These are phyloP conservation scores for Agaricales sp. DNA, from an alignment of 1,284 basidiomycete genomes.

Conservation along the genomic window DNA sequence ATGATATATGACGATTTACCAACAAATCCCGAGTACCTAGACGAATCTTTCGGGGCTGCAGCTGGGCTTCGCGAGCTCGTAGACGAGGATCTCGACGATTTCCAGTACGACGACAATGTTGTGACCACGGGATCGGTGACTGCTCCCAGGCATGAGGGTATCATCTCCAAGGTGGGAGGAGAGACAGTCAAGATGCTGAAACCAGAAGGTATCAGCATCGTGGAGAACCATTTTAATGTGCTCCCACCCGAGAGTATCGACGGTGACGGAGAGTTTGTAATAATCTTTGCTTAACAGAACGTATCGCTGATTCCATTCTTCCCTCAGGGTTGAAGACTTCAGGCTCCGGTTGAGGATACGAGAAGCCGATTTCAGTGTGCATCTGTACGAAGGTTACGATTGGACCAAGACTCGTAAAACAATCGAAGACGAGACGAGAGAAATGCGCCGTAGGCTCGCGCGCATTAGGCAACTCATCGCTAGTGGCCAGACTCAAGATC, in stretches of 20 bases:
- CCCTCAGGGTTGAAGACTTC: conserved; percentile 8
- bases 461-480: conserved; percentile 94
- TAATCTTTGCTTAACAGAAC: conserved; percentile 1
- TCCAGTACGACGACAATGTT: conserved; percentile 34
- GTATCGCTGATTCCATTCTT: no score
- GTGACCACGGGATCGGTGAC: conserved; percentile 17
- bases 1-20: conserved; percentile 91
- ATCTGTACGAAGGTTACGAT: conserved; percentile 90
- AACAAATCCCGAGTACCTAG: conserved; percentile 80
- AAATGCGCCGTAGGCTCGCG: conserved; percentile 78
- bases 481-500: conserved; percentile 81
- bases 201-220: conserved; percentile 41
- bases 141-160: conserved; percentile 23
- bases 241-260: conserved; percentile 44
- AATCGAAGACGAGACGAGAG: conserved; percentile 83
- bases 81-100: conserved; percentile 65
- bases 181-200: conserved; percentile 80
- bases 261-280: conserved; percentile 35
- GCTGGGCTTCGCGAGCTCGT: conserved; percentile 64
- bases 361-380: conserved; percentile 53
- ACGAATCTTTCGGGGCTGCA: conserved; percentile 69
- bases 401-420: conserved; percentile 80
- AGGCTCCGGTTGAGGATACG: conserved; percentile 38
- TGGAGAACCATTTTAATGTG: conserved; percentile 67
- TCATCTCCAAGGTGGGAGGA: conserved; percentile 62